These are phyloP conservation scores for Penstemon davidsonii DNA, from an alignment of 257 asterid species.

Conservation along the genomic window DNA sequence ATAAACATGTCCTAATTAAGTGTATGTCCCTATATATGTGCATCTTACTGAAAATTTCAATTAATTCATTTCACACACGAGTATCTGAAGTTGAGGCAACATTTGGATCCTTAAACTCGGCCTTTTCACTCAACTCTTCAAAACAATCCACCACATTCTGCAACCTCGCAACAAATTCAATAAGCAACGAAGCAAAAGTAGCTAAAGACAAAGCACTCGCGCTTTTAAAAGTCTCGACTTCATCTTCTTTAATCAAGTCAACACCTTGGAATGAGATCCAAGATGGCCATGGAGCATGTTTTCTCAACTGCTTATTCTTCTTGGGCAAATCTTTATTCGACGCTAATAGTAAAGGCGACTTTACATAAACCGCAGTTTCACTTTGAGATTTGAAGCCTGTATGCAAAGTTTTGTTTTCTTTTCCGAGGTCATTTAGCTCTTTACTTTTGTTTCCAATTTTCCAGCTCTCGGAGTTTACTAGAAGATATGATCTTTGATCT, in stretches of 20 bases:
- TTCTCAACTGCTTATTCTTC: constrained; percentile 29
- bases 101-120: constrained; percentile 54
- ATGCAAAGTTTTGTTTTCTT: constrained; percentile 22
- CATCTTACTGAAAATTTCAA: too few relatives aligned
- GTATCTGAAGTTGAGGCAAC: constrained; percentile 15
- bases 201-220: constrained; percentile 78
- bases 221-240: constrained; percentile 62
- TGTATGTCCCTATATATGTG: too few relatives aligned
- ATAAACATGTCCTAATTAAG: too few relatives aligned
- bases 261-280: constrained; percentile 32
- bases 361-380: constrained; percentile 45
- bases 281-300: constrained; percentile 51
- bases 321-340: constrained; percentile 24
- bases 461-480: constrained; percentile 71
- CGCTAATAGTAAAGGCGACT: constrained; percentile 28
- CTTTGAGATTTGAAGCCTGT: constrained; percentile 40
- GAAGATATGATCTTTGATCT: constrained; percentile 63
- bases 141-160: constrained; percentile 71
- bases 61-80: too few relatives aligned
- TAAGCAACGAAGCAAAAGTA: constrained; percentile 69
- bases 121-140: constrained; percentile 63
- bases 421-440: constrained; percentile 31
- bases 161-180: constrained; percentile 81
- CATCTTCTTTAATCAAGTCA: constrained; percentile 38
- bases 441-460: constrained; percentile 41